Evolutionary conservation across 345 rosid species (phyloP), one percentile per base, ranked within the genome.

Genomic region (Adansonia digitata): DNA sequence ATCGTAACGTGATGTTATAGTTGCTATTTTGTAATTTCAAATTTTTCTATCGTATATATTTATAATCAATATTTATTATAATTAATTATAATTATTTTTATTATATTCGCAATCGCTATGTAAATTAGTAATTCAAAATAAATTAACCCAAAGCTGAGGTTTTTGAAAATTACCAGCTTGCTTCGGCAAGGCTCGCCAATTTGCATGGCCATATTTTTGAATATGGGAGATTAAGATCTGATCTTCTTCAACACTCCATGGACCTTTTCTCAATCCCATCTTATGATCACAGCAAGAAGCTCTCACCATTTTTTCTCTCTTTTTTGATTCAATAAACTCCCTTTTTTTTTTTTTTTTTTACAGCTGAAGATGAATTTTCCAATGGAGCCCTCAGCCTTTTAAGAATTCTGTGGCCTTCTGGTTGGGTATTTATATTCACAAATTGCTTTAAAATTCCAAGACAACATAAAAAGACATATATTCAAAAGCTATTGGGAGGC

Each of bases 231-330:
- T 71, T 73, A 93, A 83, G 15, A 88, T 79, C 73, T 77, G 75
- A 77, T 93, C 98, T 84, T 91, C 98, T 76, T 93, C 88, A 49
- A 81, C 64, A 3, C 84, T 87, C 94, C 94, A 88, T 72, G 91
- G 92, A n/a, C 94, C 94, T 77, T 69, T 90, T 76, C 88, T 93
- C 82, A 90, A 52, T 5, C 98, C 95, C 88, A 78, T 83, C 81
- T 91, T 88, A n/a, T n/a, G n/a, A 77, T 88, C 92, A 66, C 98
- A 91, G 75, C 97, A 91, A 74, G 97, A 97, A 84, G 92, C 91
- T 82, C 98, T 87, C 75, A 65, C 98, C 98, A 91, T 93, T 60
- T 83, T 77, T 34, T n/a, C n/a, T 15, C 20, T 48, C 0, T 31
- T 31, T 3, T 0, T 15, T 15, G 15, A 27, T 59, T 59, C n/a